Evolutionary conservation across 78 protist genomes (phyloP), one percentile per base, ranked within the genome.

Genomic region (Bigelowiella natans): DNA sequence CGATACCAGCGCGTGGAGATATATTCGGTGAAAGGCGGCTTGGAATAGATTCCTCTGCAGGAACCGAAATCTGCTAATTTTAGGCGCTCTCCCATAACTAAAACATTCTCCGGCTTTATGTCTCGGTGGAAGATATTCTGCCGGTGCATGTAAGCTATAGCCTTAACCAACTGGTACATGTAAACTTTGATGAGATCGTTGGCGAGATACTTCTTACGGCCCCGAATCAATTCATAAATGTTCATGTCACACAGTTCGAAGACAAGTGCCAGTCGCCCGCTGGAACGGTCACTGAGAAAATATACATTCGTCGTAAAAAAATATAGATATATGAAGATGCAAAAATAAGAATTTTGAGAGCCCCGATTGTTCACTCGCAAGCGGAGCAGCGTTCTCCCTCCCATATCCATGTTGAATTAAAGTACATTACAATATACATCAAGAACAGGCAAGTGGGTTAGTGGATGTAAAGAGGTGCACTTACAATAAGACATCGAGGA

Each of bases 101-200:
- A 95, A 37, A 97, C 92, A 91, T 97, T 97, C 84, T 97, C 98
- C 0, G 98, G 98, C 90, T 97, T 97, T 82, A 97, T 91, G 90
- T 97, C 98, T 0, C 98, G 91, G 85, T 97, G 98, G 73, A 97
- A 97, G 82, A 95, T 95, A 1, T 95, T 95, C 38, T 93, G 93
- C 31, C 94, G 73, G 91, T 97, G 98, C 95, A 94, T 94, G 94
- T 93, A 95, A 89, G 94, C 96, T 90, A 94, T 91, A 3, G 95
- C 93, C 26, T 93, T 95, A 38, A 95, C 2, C 36, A 95, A 93
- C 90, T 94, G 96, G 38, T 95, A 95, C 95, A 93, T 93, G 94
- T 91, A 92, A 28, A 0, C 31, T 82, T 89, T 89, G 39, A 93
- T 40, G 31, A 31, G 82, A 11, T 30, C 29, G 28, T 95, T 96